Base-by-base conservation (phyloP, 768 basidiomycete species). In the Boletus rufocinnamomeus region DNA sequence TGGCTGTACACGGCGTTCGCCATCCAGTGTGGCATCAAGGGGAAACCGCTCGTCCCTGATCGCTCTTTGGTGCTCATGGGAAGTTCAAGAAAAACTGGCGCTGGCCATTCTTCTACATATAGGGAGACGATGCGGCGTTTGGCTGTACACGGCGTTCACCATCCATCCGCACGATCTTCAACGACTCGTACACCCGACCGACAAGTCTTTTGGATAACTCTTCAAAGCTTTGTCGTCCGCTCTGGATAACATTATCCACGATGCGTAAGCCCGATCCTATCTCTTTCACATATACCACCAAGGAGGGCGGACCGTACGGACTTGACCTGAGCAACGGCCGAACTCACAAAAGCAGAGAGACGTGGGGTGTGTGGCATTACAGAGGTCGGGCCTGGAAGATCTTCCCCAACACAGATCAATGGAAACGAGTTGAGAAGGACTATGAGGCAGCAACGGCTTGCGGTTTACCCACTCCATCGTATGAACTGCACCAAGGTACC, bases 231-330 rank as follows among this genome's bases (percentile, higher is more conserved):
- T 19, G 4, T 46, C 21, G 21, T 35, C 34, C 34, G 0, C 25
- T 53, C 6, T 16, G 51, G 6, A 19, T 25, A 14, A 19, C 6
- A 9, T 7, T 16, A 10, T 16, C 9, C 6, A 28, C 10, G 23
- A n/a, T n/a, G n/a, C n/a, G n/a, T n/a, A 55, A 9, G 52, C 6
- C 28, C 11, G 4, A 13, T 0, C 52, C 30, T 13, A 0, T 0
- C 17, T 32, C 16, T 11, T 56, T 56, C 28, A 19, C 11, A 30
- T 54, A 21, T 11, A 16, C 6, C 25, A 6, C 2, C 8, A 1
- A 13, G 13, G 16, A 3, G 10, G 1, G 2, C 11, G 21, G 0
- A n/a, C 0, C 6, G 16, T 1, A 8, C 27, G 0, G 0, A 25
- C 13, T 25, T 28, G 11, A 40, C 38, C 21, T 56, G 8, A 0